Conservation (phyloP, 805 yeast species). For the Metschnikowia henanensis region DNA sequence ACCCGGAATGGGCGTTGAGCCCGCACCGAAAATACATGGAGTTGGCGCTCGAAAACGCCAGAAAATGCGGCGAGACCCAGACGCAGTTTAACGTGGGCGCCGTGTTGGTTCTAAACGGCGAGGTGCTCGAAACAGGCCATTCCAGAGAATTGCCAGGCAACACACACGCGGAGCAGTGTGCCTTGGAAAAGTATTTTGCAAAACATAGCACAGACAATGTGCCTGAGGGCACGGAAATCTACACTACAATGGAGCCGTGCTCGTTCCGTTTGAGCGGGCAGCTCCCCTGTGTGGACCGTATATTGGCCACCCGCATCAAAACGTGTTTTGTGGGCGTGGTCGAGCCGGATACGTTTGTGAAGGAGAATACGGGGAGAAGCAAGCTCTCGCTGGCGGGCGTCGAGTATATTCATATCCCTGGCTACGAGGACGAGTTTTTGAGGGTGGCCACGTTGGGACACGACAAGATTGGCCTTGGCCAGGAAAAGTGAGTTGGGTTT, state of each 20-base stretch:
- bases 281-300: conserved; percentile 81
- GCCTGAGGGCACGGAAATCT: conserved; percentile 78
- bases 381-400: conserved; percentile 58
- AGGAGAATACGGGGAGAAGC: conserved; percentile 62
- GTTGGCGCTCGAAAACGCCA: conserved; percentile 74
- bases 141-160: conserved; percentile 92
- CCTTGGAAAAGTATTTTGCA: conserved; percentile 68
- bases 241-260: conserved; percentile 98
- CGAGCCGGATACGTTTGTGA: conserved; percentile 90
- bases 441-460: conserved; percentile 77
- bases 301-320: conserved; percentile 55
- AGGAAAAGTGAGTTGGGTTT: too few species aligned
- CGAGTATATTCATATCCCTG: conserved; percentile 78
- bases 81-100: conserved; percentile 97
- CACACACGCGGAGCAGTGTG: conserved; percentile 98
- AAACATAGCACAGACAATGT: conserved; percentile 39
- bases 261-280: conserved; percentile 87
- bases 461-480: conserved; percentile 23
- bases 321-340: conserved; percentile 89
- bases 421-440: conserved; percentile 71
- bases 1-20: conserved; percentile 81
- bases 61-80: conserved; percentile 74
- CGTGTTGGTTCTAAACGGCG: conserved; percentile 59
- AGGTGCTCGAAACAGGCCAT: conserved; percentile 76
- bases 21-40: conserved; percentile 65